Evolutionary conservation across 176 grass and related monocot genomes (phyloP), one percentile per base, ranked within the genome.

Genomic region (Saccharum spontaneum): DNA sequence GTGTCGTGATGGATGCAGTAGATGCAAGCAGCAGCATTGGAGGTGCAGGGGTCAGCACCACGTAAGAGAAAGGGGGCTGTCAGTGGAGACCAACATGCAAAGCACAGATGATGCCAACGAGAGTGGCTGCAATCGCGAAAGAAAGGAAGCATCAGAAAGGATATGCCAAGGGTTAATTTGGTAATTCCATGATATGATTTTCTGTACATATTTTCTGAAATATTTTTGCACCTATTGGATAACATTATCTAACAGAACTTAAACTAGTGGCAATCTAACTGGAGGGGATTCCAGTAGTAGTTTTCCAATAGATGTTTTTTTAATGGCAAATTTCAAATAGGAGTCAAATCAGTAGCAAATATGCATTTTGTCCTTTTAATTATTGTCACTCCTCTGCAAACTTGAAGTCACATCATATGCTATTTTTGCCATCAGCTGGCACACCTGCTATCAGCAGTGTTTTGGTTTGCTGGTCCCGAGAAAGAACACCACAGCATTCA

Each of bases 151-250:
- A 26, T 26, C n/a, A 26, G 59, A 26, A 26, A 62, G 1, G 8
- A 61, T 61, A 26, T 26, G 10, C 9, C n/a, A 12, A 26, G 59
- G n/a, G 23, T 62, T 26, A 62, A 26, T 62, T 61, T 62, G 59
- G n/a, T 62, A 62, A 62, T 62, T 62, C 59, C n/a, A 62, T 61
- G 59, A 62, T 62, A 62, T 62, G 59, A 62, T 62, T 62, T 62
- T 62, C 59, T 26, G n/a, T 62, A 62, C n/a, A 12, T 26, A 62
- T 62, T 26, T 62, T 62, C 59, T 62, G 59, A 62, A 62, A 62
- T 62, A 1, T 11, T 62, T 62, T 62, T 62, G 59, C 59, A 62
- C 59, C 1, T 61, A 62, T 62, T 26, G 59, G 23, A 62, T 62
- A 5, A 26, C 59, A 61, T 62, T 26, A 26, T 26, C n/a, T 62